phyloP scores from a whole-genome alignment of 169 alveolate genomes.

The Plasmodium yoelii region DNA sequence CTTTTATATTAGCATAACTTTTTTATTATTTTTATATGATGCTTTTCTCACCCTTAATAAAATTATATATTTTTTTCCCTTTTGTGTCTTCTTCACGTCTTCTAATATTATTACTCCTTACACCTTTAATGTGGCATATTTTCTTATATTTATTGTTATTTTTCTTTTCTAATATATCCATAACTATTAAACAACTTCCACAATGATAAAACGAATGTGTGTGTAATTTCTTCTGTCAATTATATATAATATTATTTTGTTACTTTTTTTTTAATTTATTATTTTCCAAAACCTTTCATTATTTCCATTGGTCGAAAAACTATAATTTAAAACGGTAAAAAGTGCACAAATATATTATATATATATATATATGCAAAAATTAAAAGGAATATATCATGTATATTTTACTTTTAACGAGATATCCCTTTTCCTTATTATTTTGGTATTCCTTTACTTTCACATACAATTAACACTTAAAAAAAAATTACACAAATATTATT shows the following conservation, averaged over 20 bases:
- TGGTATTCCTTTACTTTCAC: too few species aligned
- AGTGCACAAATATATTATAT: neutral
- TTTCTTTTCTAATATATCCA: neutral
- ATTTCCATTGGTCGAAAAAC: constrained; percentile 4
- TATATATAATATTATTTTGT: too few species aligned
- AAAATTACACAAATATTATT: too few species aligned
- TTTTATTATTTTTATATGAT: neutral
- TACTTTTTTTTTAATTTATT: constrained; percentile 14
- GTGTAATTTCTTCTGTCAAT: too few species aligned
- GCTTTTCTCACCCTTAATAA: neutral
- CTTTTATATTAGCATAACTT: neutral
- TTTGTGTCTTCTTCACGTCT: neutral
- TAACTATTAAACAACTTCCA: neutral
- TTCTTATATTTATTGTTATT: neutral
- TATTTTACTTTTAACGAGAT: too few species aligned
- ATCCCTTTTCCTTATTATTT: too few species aligned
- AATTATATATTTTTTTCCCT: neutral
- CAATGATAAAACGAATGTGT: neutral
- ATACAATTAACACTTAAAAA: too few species aligned
- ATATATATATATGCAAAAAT: too few species aligned
- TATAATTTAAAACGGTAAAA: constrained; percentile 6
- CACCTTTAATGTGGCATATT: neutral
- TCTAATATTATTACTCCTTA: constrained; percentile 4
- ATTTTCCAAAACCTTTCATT: constrained; percentile 27
- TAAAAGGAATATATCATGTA: too few species aligned